Percentiles rank a stretch among this genome's conserved stretches.
phyloP scores from a whole-genome alignment of 225 moss, liverwort and hornwort species.

The Rhytidiadelphus loreus region DNA sequence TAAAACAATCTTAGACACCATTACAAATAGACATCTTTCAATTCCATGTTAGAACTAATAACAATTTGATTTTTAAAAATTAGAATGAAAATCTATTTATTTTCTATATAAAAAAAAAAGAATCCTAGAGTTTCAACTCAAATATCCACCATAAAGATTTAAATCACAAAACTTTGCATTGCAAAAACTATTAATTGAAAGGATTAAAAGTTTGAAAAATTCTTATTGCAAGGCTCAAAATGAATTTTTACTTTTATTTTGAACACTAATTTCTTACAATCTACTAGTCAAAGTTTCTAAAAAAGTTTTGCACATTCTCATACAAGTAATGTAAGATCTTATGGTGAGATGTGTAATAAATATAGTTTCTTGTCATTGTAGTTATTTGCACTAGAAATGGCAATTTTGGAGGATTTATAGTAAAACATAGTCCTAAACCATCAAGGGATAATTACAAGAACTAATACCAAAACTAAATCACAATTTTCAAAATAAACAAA shows the following conservation, averaged over 20 bases:
- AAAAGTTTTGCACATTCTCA: too few relatives aligned
- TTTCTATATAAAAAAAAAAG: too few relatives aligned
- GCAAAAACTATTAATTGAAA: fast-evolving
- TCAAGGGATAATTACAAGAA: fast-evolving
- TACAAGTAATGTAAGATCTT: background rate
- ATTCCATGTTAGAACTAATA: background rate
- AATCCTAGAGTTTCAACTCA: background rate
- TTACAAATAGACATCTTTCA: background rate
- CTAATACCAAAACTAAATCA: background rate
- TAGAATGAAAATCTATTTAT: background rate
- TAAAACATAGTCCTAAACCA: background rate
- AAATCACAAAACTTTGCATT: background rate
- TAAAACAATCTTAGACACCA: too few relatives aligned
- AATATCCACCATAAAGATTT: background rate
- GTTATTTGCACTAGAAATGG: background rate
- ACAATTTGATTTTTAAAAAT: background rate
- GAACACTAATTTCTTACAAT: background rate
- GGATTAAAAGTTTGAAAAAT: background rate
- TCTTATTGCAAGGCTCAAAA: too few relatives aligned
- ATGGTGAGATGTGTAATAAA: background rate
- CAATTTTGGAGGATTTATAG: background rate
- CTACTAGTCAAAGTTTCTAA: background rate
- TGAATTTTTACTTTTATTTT: background rate
- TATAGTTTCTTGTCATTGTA: too few relatives aligned
- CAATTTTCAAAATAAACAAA: background rate